Base-by-base conservation (phyloP, 768 basidiomycete genomes). In the Xerocomus spinulosus region DNA sequence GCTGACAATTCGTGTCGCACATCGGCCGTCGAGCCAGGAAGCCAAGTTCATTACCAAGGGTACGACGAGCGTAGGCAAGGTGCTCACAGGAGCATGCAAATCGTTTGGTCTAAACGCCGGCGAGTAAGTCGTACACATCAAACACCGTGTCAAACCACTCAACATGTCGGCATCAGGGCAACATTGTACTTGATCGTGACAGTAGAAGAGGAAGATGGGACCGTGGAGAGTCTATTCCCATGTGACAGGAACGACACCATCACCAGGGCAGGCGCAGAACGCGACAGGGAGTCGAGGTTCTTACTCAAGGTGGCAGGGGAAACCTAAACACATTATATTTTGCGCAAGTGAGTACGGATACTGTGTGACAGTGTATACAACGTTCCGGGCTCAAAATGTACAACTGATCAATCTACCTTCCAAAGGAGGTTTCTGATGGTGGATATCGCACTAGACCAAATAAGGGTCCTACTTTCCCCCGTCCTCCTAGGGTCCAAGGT, bases 1-100 rank as follows among this genome's bases (percentile, higher is more conserved):
- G 28, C 34, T 66, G 29, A 51, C 54, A 50, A 61, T 67, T n/a
- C 68, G 65, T 14, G 63, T 68, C 25, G 58, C 63, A 28, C 65
- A 67, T 35, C 65, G 56, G 9, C 42, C 54, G 0, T 56, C 67
- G 7, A 50, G 50, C 33, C 67, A 67, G 41, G 63, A 67, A 41
- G 55, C 67, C 10, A 68, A 67, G 28, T 68, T 67, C 21, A 63
- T 54, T 20, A 48, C 55, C 5, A 68, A 65, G n/a, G 32, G 44
- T 20, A 56, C 60, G n/a, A 67, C 67, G 17, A 68, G 49, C n/a
- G 65, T 68, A 2, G 40, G 30, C 13, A 67, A 64, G 15, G 60
- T 67, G 32, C 49, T 67, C 4, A 4, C 55, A 3, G 53, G 50
- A 5, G 62, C 54, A 20, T 67, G 65, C 55, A 68, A 52, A 29